Base-by-base conservation (phyloP, 768 basidiomycete genomes). In the Suillus subalutaceus region DNA sequence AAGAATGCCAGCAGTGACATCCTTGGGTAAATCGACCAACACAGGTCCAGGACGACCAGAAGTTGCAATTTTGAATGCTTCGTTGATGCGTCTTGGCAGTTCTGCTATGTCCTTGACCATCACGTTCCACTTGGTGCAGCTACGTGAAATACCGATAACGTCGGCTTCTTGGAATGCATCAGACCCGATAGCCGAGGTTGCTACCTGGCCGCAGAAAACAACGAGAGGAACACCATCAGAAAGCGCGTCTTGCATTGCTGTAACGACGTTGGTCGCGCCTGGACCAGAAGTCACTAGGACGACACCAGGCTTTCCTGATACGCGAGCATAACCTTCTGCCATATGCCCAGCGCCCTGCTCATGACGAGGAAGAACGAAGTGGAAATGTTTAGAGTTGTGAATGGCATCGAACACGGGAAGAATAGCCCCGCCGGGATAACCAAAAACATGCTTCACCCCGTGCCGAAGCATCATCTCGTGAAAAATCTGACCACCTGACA, bases 391-490 rank as follows among this genome's bases (percentile, higher is more conserved):
- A 8, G 95, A 97, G 78, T 97, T 91, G 85, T 98, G 92, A 79
- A 99, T 99, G 76, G 97, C 97, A 77, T 99, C 97, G 79, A 98
- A 99, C n/a, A 99, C 97, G 67, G 97, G 97, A 43, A 99, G 88
- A 78, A 99, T 98, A 50, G 97, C 97, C 65, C 97, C 97, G 53
- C 96, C 96, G 9, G 97, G 97, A 79, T 99, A 99, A 44, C 97
- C 97, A 73, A 99, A 99, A 56, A 99, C 86, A 73, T 98, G 94
- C 79, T 96, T 97, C 71, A 99, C 96, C 65, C 85, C 88, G 75
- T 99, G 97, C 56, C 97, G 86, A 67, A 96, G 89, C 94, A 99
- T 97, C 97, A 99, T 99, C 80, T 99, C 97, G 78, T 99, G 96
- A 82, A 99, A 97, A 75, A 99, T 98, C 79, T 98, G 87, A 35